These are phyloP conservation scores for Nitzschia putrida DNA, from an alignment of 108 stramenopile genomes.

Conservation along the genomic window DNA sequence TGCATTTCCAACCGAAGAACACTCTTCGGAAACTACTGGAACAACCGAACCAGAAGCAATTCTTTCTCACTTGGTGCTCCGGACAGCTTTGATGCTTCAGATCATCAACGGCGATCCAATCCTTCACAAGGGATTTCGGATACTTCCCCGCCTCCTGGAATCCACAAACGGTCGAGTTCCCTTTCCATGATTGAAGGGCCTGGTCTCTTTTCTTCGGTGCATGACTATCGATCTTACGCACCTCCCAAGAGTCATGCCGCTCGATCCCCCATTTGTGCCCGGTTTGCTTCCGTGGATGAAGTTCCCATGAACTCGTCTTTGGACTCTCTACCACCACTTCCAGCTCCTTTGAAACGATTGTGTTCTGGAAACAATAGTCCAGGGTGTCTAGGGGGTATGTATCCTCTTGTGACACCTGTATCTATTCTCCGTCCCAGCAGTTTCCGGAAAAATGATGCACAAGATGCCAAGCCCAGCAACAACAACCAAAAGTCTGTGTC, in stretches of 20 bases:
- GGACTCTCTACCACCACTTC: conserved; percentile 35
- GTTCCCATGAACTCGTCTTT: not conserved
- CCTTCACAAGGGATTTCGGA: not conserved
- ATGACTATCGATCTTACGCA: conserved; percentile 29
- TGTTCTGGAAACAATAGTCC: conserved; percentile 16
- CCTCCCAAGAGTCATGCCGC: conserved; percentile 22
- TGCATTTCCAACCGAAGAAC: conserved; percentile 19
- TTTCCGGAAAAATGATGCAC: conserved; percentile 5
- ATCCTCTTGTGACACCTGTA: conserved; percentile 38
- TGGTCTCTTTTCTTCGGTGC: not conserved
- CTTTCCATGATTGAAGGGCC: conserved; percentile 1
- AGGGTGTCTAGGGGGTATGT: conserved; percentile 33
- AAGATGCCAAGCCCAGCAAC: no score
- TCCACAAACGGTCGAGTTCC: conserved; percentile 7
- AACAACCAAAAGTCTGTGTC: not conserved
- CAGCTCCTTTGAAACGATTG: conserved; percentile 36
- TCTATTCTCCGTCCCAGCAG: conserved; percentile 36
- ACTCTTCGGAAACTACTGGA: conserved; percentile 41
- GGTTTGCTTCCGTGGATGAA: conserved; percentile 26
- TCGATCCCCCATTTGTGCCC: conserved; percentile 21
- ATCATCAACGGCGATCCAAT: not conserved
- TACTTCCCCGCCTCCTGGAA: conserved; percentile 10
- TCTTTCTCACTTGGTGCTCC: not conserved
- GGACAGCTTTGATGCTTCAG: not conserved
- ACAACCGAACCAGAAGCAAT: conserved; percentile 1